Conservation (phyloP, 345 rosid genomes). For the Eucalyptus regnans region DNA sequence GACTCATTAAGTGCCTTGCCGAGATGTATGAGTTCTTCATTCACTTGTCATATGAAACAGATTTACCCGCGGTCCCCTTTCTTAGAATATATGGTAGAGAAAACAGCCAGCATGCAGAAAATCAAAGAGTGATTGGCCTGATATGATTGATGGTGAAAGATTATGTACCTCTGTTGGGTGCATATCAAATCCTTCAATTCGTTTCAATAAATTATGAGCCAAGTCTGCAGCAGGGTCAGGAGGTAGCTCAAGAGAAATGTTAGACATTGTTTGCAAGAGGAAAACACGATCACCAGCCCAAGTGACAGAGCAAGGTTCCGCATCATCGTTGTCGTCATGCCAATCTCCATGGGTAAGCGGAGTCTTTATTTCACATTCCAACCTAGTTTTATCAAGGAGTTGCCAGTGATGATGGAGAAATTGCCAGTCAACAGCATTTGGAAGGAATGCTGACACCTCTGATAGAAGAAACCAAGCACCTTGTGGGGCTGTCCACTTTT, state of each 20-base stretch:
- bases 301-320: constrained; percentile 44
- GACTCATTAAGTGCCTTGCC: background rate
- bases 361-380: constrained; percentile 15
- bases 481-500: constrained; percentile 88
- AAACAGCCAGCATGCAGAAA: background rate
- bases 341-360: constrained; percentile 12
- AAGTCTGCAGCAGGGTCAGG: constrained; percentile 83
- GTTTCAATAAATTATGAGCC: constrained; percentile 72
- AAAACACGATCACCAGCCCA: constrained; percentile 93
- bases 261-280: constrained; percentile 87
- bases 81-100: background rate
- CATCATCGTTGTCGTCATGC: constrained; percentile 22
- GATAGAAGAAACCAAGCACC: constrained; percentile 98
- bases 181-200: constrained; percentile 77
- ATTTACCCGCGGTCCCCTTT: background rate
- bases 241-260: constrained; percentile 82
- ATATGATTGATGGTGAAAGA: background rate
- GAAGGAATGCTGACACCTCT: constrained; percentile 65
- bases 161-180: constrained; percentile 81
- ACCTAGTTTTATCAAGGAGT: constrained; percentile 60
- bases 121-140: background rate
- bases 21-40: background rate
- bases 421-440: constrained; percentile 82
- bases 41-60: background rate
- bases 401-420: constrained; percentile 94